Percentiles rank a stretch among this genome's conserved stretches.
phyloP scores from a whole-genome alignment of 768 basidiomycete species.

The Rhodosporidiobolus sp. region DNA sequence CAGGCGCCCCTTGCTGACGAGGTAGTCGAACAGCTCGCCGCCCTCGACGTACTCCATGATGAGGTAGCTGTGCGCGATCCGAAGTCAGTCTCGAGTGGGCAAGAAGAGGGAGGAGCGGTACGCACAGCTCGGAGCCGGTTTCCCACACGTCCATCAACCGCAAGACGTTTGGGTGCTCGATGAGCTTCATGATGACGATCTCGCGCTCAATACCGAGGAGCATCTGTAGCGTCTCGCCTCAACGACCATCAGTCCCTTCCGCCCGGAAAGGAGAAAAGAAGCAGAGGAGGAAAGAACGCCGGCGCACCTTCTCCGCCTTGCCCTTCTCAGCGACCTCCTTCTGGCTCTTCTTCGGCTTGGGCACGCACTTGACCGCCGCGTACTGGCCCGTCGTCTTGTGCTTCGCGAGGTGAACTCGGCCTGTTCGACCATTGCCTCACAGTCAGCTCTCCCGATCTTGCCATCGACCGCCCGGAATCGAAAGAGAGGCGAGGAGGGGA shows the following conservation, averaged over 20 bases:
- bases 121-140: slow-evolving; percentile 73
- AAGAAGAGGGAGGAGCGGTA: neutral
- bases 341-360: slow-evolving; percentile 66
- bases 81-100: neutral
- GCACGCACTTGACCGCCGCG: slow-evolving; percentile 93
- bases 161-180: slow-evolving; percentile 96
- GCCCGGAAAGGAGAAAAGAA: slow-evolving; percentile 6
- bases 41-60: slow-evolving; percentile 93
- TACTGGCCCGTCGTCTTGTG: slow-evolving; percentile 81
- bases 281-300: neutral
- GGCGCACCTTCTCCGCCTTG: slow-evolving; percentile 37
- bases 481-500: neutral
- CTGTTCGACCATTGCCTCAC: slow-evolving; percentile 37
- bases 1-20: slow-evolving; percentile 82
- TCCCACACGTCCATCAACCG: slow-evolving; percentile 94
- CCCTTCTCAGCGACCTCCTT: slow-evolving; percentile 46
- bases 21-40: slow-evolving; percentile 93
- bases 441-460: slow-evolving; percentile 7
- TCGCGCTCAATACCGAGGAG: slow-evolving; percentile 82
- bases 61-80: slow-evolving; percentile 58
- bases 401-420: slow-evolving; percentile 85
- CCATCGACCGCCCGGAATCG: too few relatives aligned
- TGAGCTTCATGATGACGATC: slow-evolving; percentile 98
- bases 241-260: neutral
- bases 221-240: slow-evolving; percentile 52